A percentile compares a stretch with the other conserved stretches of the same genome.
Evolutionary conservation across 306 rosid genomes (phyloP).

Genomic region (Gynostemma pentaphyllum): DNA sequence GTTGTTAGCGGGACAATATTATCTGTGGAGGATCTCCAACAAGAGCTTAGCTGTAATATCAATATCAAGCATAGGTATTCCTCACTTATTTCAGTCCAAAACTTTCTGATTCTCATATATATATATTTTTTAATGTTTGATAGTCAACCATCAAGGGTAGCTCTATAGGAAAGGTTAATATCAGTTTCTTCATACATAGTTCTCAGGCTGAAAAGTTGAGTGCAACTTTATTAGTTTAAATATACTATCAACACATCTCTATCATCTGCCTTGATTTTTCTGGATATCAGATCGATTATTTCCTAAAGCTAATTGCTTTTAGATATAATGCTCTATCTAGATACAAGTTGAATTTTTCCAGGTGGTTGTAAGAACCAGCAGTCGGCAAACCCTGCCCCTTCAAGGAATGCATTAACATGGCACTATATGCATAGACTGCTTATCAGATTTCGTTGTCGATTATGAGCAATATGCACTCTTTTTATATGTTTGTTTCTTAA

Average conservation of each 20-base stretch:
- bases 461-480: too few species aligned
- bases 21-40: constrained; percentile 75
- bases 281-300: neutral
- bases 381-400: too few species aligned
- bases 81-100: neutral
- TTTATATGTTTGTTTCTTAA: too few species aligned
- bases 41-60: constrained; percentile 74
- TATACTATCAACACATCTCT: neutral
- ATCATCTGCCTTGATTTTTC: neutral
- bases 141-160: neutral
- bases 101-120: neutral
- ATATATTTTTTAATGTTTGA: neutral
- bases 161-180: neutral
- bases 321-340: neutral
- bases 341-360: too few species aligned
- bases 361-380: too few species aligned
- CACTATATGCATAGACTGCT: too few species aligned
- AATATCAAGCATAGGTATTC: constrained; percentile 82
- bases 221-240: neutral
- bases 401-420: too few species aligned
- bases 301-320: neutral
- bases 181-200: neutral
- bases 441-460: too few species aligned
- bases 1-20: constrained; percentile 67
- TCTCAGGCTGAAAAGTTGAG: neutral